phyloP scores from a whole-genome alignment of 2,329 filamentous ascomycete genomes.

The Penicillium frequentans region DNA sequence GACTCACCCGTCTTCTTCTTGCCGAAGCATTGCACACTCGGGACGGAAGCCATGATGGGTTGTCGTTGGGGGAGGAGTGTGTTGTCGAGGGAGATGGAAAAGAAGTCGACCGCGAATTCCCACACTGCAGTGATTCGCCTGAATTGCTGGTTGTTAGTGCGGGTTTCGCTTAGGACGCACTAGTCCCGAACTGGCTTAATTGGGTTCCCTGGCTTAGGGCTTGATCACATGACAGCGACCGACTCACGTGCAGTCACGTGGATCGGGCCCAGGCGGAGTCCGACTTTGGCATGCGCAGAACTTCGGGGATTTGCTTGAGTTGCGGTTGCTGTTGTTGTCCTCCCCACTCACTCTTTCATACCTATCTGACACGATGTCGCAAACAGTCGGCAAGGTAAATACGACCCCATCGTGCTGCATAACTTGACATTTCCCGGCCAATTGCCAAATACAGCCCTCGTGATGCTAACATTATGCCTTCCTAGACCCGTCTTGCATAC shows the following conservation, averaged over 20 bases:
- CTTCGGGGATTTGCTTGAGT: conserved; percentile 13
- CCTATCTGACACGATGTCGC: conserved; percentile 39
- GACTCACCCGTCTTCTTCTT: conserved; percentile 79
- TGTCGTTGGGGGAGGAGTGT: conserved; percentile 41
- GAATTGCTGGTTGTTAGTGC: conserved; percentile 37
- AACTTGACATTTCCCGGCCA: background rate
- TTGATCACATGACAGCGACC: conserved; percentile 27
- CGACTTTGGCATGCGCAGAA: conserved; percentile 10
- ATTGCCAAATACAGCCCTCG: background rate
- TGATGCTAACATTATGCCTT: conserved; percentile 2
- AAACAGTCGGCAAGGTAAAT: conserved; percentile 46
- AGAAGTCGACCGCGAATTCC: conserved; percentile 26
- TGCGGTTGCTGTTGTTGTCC: conserved; percentile 10
- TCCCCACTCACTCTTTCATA: background rate
- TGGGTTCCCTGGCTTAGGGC: conserved; percentile 22
- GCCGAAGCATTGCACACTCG: conserved; percentile 97
- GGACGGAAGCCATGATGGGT: conserved; percentile 71
- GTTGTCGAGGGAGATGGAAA: conserved; percentile 39
- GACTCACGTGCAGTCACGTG: background rate
- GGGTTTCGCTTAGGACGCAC: conserved; percentile 44
- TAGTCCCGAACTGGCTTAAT: conserved; percentile 14
- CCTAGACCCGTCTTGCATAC: conserved; percentile 91
- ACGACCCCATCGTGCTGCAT: background rate
- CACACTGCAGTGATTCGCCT: conserved; percentile 29
- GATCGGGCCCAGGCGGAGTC: conserved; percentile 6